Evolutionary conservation across 805 yeast genomes (phyloP).

Genomic region (Ogataea pini): DNA sequence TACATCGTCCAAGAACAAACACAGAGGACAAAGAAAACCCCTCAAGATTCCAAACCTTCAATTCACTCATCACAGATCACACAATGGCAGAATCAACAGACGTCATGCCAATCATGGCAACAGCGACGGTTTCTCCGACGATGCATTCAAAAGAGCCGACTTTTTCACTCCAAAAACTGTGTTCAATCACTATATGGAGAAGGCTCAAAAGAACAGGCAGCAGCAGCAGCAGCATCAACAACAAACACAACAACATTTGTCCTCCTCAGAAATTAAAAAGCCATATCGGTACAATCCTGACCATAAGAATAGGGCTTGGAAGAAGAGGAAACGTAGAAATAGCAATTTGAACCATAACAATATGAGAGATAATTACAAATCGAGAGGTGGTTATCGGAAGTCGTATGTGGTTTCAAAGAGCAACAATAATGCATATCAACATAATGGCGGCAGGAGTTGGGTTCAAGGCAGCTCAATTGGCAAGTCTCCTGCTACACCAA

Average conservation of each 20-base stretch:
- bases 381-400: slow-evolving; percentile 15
- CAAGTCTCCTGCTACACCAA: slow-evolving; percentile 16
- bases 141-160: slow-evolving; percentile 56
- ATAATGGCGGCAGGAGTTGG: slow-evolving; percentile 14
- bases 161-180: slow-evolving; percentile 79
- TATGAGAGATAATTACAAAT: slow-evolving; percentile 28
- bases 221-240: slow-evolving; percentile 19
- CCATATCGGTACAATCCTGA: slow-evolving; percentile 24
- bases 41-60: slow-evolving; percentile 31
- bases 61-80: slow-evolving; percentile 22
- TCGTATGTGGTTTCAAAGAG: slow-evolving; percentile 12
- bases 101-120: slow-evolving; percentile 11
- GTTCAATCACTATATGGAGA: slow-evolving; percentile 69
- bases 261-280: slow-evolving; percentile 11
- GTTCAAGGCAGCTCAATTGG: slow-evolving; percentile 25
- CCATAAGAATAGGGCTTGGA: slow-evolving; percentile 32
- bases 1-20: slow-evolving; percentile 15
- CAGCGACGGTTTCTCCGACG: slow-evolving; percentile 13
- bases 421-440: slow-evolving; percentile 3
- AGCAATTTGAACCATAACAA: slow-evolving; percentile 17
- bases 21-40: slow-evolving; percentile 30
- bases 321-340: slow-evolving; percentile 30
- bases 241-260: slow-evolving; percentile 13
- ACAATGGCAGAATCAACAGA: slow-evolving; percentile 23
- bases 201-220: slow-evolving; percentile 45